These are phyloP conservation scores for Rutstroemia sp. DNA, from an alignment of 2,329 filamentous ascomycete species.

Conservation along the genomic window DNA sequence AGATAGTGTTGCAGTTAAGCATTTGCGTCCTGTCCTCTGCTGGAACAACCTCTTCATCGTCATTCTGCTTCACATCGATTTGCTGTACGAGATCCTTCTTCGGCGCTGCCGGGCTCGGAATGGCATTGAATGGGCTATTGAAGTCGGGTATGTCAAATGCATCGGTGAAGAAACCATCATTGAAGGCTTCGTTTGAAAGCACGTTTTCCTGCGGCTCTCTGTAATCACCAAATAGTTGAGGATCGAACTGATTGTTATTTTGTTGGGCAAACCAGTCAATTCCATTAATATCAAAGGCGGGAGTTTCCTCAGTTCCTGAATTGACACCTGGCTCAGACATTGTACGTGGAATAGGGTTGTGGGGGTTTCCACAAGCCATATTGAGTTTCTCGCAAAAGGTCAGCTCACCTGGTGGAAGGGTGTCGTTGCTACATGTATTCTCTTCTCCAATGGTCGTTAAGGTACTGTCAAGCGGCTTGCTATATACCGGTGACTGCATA, in stretches of 20 bases:
- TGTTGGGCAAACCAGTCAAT: conserved; percentile 72
- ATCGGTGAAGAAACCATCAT: conserved; percentile 48
- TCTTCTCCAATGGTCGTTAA: conserved; percentile 59
- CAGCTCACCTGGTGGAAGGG: conserved; percentile 38
- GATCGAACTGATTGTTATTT: conserved; percentile 82
- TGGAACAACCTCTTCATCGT: conserved; percentile 61
- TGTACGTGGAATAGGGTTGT: conserved; percentile 44
- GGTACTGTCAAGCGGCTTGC: conserved; percentile 54
- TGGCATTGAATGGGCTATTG: conserved; percentile 70
- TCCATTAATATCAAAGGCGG: conserved; percentile 43
- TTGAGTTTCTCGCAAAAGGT: conserved; percentile 49
- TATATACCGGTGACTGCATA: conserved; percentile 56
- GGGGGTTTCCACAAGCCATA: conserved; percentile 45
- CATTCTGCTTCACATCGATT: conserved; percentile 69
- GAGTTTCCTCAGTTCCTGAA: conserved; percentile 22
- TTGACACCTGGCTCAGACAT: conserved; percentile 25
- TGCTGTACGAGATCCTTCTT: conserved; percentile 70
- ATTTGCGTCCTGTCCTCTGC: conserved; percentile 54
- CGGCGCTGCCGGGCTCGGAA: conserved; percentile 31
- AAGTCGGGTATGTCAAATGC: conserved; percentile 73
- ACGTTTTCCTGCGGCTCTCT: conserved; percentile 83
- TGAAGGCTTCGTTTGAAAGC: conserved; percentile 47
- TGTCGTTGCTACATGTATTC: conserved; percentile 41
- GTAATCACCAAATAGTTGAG: conserved; percentile 85
- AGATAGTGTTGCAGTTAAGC: conserved; percentile 85